Base-by-base conservation (phyloP, 2,329 filamentous ascomycete genomes). In the Rhinocladiella similis region DNA sequence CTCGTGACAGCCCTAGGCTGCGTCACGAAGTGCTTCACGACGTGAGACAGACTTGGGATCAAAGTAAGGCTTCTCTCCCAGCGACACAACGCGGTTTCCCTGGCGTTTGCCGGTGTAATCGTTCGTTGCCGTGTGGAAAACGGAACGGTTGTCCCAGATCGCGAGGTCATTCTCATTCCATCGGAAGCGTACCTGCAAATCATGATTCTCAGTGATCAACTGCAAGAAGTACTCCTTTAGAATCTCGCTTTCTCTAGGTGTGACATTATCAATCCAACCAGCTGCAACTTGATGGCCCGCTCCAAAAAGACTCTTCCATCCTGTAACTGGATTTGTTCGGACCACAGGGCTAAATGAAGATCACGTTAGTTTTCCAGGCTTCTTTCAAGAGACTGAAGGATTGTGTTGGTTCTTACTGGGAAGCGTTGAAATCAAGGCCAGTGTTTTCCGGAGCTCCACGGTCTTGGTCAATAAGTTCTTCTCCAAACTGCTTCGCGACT, bases 321-420 rank as follows among this genome's bases (percentile, higher is more conserved):
- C 83, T 0, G 83, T 86, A 1, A 86, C 83, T 0, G 84, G 83
- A 61, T 87, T 85, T 2, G 83, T 86, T 13, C 83, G 77, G 4
- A 85, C 74, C 0, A 85, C 76, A 0, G 82, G 82, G 60, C 85
- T 82, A 0, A 25, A 20, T 45, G 19, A 45, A 45, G 10, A 12
- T 39, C 36, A 33, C 5, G 10, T 33, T 41, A 20, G 38, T 13
- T 41, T 41, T 7, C 22, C 3, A 25, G 22, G 3, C 22, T 4
- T 7, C 22, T 3, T 25, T 25, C 22, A 3, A 38, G 35, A 35
- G n/a, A 22, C 10, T 36, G 22, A 3, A 25, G 22, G 22, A 25
- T n/a, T 25, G 7, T 25, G 3, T 27, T 38, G 83, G 71, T 1
- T 83, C 71, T 1, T 81, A 81, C 63, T 78, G 75, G 4, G 71